Evolutionary conservation across 2,329 filamentous ascomycete genomes (phyloP).

Genomic region (Xylaria sp.): DNA sequence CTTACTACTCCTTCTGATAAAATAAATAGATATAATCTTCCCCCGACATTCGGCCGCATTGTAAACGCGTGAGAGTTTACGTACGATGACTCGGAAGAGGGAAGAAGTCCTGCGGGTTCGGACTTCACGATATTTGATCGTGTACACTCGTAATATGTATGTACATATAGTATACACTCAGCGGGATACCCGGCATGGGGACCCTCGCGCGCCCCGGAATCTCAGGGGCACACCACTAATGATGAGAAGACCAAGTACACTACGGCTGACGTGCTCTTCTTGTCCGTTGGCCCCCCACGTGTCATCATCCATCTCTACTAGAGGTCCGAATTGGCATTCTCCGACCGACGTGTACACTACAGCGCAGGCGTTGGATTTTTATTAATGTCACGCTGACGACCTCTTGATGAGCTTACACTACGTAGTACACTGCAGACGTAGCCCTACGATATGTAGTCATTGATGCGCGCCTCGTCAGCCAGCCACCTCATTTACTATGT

Average conservation of each 20-base stretch:
- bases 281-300: conserved; percentile 20
- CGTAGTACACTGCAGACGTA: background rate
- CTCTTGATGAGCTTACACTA: conserved; percentile 18
- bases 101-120: background rate
- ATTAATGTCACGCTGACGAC: conserved; percentile 17
- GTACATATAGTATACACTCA: too few relatives aligned
- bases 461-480: conserved; percentile 23
- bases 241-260: too few relatives aligned
- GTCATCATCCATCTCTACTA: conserved; percentile 13
- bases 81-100: background rate
- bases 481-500: background rate
- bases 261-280: conserved; percentile 5
- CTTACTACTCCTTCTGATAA: too few relatives aligned
- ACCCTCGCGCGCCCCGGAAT: background rate
- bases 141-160: background rate
- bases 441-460: background rate
- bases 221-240: background rate
- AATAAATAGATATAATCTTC: background rate
- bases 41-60: background rate
- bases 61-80: background rate
- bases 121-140: conserved; percentile 6
- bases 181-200: conserved; percentile 10
- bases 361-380: background rate
- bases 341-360: background rate
- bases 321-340: conserved; percentile 15